Evolutionary conservation across 345 rosid genomes (phyloP), one percentile per base, ranked within the genome.

Genomic region (Sisymbrium altissimum): DNA sequence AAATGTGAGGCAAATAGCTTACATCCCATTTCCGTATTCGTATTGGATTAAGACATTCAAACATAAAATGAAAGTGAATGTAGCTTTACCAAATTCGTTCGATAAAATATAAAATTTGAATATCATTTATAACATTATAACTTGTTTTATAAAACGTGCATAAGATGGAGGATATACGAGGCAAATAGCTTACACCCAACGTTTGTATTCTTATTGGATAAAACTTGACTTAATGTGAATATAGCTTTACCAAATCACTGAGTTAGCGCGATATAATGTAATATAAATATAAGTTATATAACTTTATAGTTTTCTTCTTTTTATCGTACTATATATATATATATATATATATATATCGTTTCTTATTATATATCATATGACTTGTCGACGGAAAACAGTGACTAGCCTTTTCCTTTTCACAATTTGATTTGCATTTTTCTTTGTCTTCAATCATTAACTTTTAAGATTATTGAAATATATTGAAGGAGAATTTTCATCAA

Each of bases 381-480:
- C 68, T 66, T 74, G 68, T 66, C 33, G 53, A 58, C 38, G 38
- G 71, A 25, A 73, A 73, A 65, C 67, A 9, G 66, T 57, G 72
- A 66, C 39, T 48, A 40, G 9, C 33, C 46, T 32, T 17, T 66
- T 57, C 15, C 53, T 32, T n/a, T 43, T 36, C 39, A 66, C 41
- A 57, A 17, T 57, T 36, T 57, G 18, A 23, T 58, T 55, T 29
- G 27, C 48, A 9, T 30, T 54, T 54, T 13, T 39, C 21, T 57
- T 45, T 17, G 15, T 55, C 25, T 64, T 45, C 23, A 45, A 36
- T 73, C 58, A 65, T 19, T 45, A 44, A 27, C 55, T 54, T n/a
- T 54, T 19, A 64, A 65, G 71, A 55, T 35, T 32, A 7, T n/a
- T 62, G 53, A 52, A 8, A 27, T 52, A 12, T 18, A 53, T 41